A percentile compares a stretch with the other conserved stretches of the same genome.
These are phyloP conservation scores for Rhododendron vialii DNA, from an alignment of 148 eudicot species.

Conservation along the genomic window DNA sequence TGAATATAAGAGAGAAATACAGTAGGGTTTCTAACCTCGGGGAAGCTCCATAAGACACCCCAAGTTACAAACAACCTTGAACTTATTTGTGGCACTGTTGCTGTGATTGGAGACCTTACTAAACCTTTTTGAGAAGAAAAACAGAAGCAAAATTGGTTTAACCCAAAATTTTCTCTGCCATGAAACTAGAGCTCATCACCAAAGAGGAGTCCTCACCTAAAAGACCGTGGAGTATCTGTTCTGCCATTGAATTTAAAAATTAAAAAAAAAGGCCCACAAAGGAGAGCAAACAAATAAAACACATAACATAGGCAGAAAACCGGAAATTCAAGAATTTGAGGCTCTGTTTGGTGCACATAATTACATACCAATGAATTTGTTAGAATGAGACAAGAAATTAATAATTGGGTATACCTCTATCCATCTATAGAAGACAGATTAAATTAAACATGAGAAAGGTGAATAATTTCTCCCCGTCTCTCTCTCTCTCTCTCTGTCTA, in stretches of 20 bases:
- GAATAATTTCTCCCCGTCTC: neutral
- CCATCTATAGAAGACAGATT: too few relatives aligned
- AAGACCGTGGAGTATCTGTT: conserved; percentile 70
- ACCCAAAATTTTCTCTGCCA: neutral
- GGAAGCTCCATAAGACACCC: conserved; percentile 91
- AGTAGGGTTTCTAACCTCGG: conserved; percentile 48
- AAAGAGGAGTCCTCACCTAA: conserved; percentile 44
- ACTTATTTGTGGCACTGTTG: conserved; percentile 82
- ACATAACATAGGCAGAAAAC: conserved; percentile 7
- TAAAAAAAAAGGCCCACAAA: neutral
- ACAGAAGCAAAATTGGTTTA: neutral
- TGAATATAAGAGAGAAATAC: neutral
- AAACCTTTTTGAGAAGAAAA: conserved; percentile 42
- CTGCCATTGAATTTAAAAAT: neutral
- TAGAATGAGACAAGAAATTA: too few relatives aligned
- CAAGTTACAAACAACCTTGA: conserved; percentile 81
- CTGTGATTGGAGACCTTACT: conserved; percentile 84
- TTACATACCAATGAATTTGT: neutral
- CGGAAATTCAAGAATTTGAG: neutral
- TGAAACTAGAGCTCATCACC: conserved; percentile 7
- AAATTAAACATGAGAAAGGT: too few relatives aligned
- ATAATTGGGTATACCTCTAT: too few relatives aligned
- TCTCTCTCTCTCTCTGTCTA: neutral
- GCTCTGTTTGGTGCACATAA: neutral
- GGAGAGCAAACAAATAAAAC: neutral